Evolutionary conservation across 1,284 basidiomycete species (phyloP).

Genomic region (Termitomyces sp.): DNA sequence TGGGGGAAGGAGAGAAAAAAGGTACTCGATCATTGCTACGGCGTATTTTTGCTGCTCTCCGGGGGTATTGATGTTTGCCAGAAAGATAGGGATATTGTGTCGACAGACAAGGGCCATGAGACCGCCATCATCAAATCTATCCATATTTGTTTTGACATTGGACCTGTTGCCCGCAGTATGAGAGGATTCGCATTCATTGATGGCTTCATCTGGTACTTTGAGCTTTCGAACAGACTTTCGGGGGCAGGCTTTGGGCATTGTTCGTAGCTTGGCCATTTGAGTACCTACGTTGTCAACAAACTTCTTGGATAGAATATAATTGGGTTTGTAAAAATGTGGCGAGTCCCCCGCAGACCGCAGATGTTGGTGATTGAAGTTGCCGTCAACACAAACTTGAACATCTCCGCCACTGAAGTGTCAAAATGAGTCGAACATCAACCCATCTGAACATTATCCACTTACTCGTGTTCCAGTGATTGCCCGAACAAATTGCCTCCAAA

Average conservation of each 20-base stretch:
- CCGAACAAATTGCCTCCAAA: slow-evolving; percentile 26
- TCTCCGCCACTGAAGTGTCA: neutral
- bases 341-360: neutral
- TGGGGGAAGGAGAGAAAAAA: too few species aligned
- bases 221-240: too few species aligned
- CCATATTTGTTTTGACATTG: too few species aligned
- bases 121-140: neutral
- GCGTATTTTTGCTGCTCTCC: too few species aligned
- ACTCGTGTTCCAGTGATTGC: neutral
- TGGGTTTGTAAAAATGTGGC: neutral
- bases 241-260: too few species aligned
- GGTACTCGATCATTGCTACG: too few species aligned
- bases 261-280: too few species aligned
- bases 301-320: neutral
- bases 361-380: neutral
- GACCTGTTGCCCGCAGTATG: too few species aligned
- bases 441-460: neutral
- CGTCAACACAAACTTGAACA: neutral
- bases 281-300: neutral
- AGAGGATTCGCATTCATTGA: too few species aligned
- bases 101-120: neutral
- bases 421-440: too few species aligned
- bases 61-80: neutral
- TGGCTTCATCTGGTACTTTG: too few species aligned
- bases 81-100: neutral